Evolutionary conservation across 2,329 filamentous ascomycete species (phyloP), one percentile per base, ranked within the genome.

Genomic region (Trichoderma asperellum): DNA sequence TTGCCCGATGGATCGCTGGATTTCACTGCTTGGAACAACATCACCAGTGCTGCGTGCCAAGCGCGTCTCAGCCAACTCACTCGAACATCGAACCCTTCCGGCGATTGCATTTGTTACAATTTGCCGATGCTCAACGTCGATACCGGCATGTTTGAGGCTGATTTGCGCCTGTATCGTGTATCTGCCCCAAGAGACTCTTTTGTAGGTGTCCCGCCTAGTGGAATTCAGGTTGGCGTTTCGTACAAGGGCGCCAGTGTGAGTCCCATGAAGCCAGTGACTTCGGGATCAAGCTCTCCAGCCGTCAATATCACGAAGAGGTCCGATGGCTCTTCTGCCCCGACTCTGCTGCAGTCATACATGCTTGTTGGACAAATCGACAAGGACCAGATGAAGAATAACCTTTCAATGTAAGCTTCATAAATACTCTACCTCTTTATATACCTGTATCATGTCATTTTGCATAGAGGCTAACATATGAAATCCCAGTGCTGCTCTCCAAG

Each of bases 91-190:
- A 95, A 94, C 73, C 91, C 91, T 5, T 91, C 91, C 11, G 93
- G 93, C 62, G 87, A 93, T 59, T 91, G 90, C 70, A 87, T 92
- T 59, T 96, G 93, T 85, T 96, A 95, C 82, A 96, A 96, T 77
- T 80, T 96, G 29, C 89, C 90, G 0, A 88, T 87, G 49, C 85
- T 93, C 69, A 86, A 95, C 80, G 88, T 87, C 73, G 79, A 79
- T 5, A 89, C 87, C 0, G 92, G 92, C 35, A 82, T 88, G 18
- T 96, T 96, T 77, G 87, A 92, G 79, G 92, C 92, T 35, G 92
- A 96, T 77, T 79, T 96, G 62, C 86, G 92, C 66, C 82, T 96
- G 70, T 96, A 89, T 81, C 89, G 90, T 78, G 81, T 94, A 58
- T 89, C 88, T 6, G 79, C 85, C 0, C 84, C 91, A 0, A 84